phyloP scores from a whole-genome alignment of 2,329 filamentous ascomycete species.

The Rhinocladiella mackenziei region DNA sequence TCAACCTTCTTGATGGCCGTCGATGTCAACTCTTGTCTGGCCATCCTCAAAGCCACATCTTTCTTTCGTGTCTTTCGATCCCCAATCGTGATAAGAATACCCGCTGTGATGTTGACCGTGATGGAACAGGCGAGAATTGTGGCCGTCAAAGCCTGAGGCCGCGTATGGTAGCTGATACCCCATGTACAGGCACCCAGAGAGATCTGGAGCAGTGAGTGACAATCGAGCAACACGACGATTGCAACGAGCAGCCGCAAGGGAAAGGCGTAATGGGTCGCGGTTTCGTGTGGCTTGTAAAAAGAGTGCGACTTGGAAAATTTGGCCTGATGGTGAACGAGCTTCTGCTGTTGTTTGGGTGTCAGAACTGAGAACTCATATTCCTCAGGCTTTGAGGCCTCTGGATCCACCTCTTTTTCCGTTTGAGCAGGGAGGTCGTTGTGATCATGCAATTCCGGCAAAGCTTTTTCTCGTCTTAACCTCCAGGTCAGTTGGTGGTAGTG shows the following conservation, averaged over 20 bases:
- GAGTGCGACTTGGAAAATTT: constrained; percentile 80
- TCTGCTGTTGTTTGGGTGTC: constrained; percentile 58
- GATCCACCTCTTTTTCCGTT: constrained; percentile 40
- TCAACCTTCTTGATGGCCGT: constrained; percentile 55
- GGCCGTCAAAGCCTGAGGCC: constrained; percentile 70
- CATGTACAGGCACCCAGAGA: constrained; percentile 73
- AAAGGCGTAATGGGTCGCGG: constrained; percentile 74
- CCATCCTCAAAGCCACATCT: constrained; percentile 73
- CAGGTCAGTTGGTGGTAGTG: constrained; percentile 66
- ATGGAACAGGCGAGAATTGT: constrained; percentile 77
- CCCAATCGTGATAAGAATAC: constrained; percentile 70
- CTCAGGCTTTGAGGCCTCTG: constrained; percentile 39
- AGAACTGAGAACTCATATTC: constrained; percentile 29
- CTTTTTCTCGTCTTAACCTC: constrained; percentile 59
- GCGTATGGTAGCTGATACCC: constrained; percentile 67
- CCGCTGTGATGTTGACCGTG: constrained; percentile 70
- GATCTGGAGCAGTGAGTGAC: constrained; percentile 75
- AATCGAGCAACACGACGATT: constrained; percentile 74
- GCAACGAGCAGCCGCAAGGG: constrained; percentile 69
- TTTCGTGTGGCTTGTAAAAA: constrained; percentile 87
- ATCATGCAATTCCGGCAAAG: constrained; percentile 60
- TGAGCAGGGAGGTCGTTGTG: constrained; percentile 63
- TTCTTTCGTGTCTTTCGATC: constrained; percentile 77
- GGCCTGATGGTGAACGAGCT: constrained; percentile 69
- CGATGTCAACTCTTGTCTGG: constrained; percentile 69